Base-by-base conservation (phyloP, 1,139 yeast genomes). In the Tardiomyces blankii region DNA sequence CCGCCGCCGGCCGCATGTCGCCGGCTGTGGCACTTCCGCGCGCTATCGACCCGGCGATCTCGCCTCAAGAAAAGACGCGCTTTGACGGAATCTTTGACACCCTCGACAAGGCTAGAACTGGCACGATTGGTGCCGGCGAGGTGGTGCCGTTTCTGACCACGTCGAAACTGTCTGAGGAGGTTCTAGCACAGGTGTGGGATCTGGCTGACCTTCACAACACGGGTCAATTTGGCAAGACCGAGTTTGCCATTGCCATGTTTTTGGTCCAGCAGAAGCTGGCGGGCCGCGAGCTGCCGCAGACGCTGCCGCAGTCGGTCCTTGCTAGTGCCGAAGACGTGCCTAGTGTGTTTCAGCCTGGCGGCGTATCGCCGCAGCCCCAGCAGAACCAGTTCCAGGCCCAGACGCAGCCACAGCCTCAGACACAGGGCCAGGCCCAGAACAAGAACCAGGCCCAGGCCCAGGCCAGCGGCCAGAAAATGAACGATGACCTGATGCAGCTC, bases 221-320 rank as follows among this genome's bases (percentile, higher is more conserved):
- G 41, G 97, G 96, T 33, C 75, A 75, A 44, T 86, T 93, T 59
- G 74, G 86, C 39, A 80, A 76, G 58, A 70, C 77, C 51, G 98
- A 91, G 63, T 91, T 93, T 64, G 80, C 94, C 2, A 83, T 91
- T 60, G 97, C 98, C 13, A 83, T 91, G 83, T 91, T 82, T 61
- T 74, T 91, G 56, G 93, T 91, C 12, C 94, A 88, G 64, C 86
- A 81, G 64, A 82, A 78, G 57, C 70, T 88, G 49, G 74, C 84
- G 2, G 97, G 97, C 16, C 72, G 73, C 40, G 78, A 74, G 25
- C 71, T 91, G 53, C 98, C 98, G 2, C 76, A 78, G 11, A 47
- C 54, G 2, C 53, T 70, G 18, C 71, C 73, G 16, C 59, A 60
- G 18, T 46, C 57, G 35, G 46, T 65, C 42, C 49, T 60, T 25